Evolutionary conservation across 148 eudicot genomes (phyloP).

Genomic region (Rhododendron mucronatum): DNA sequence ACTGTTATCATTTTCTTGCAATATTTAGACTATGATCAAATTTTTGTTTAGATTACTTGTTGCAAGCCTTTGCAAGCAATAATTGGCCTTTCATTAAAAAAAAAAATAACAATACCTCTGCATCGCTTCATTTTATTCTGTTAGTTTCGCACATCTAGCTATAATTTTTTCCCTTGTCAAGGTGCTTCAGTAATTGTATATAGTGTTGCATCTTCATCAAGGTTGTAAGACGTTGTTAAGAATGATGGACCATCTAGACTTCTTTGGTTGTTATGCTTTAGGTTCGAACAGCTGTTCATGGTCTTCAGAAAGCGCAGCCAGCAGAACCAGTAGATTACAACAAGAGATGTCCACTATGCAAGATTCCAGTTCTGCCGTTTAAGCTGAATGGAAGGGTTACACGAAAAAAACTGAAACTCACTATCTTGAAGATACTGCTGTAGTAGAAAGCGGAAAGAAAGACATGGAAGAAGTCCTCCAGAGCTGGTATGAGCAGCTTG

Average conservation of each 20-base stretch:
- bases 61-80: slow-evolving; percentile 2
- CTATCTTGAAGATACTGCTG: slow-evolving; percentile 66
- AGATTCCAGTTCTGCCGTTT: slow-evolving; percentile 54
- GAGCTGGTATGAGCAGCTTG: slow-evolving; percentile 50
- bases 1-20: neutral
- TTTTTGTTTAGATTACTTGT: neutral
- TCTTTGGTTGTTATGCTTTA: slow-evolving; percentile 10
- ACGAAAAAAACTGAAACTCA: slow-evolving; percentile 63
- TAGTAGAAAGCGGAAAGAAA: slow-evolving; percentile 79
- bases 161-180: neutral
- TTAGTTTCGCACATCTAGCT: neutral
- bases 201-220: neutral
- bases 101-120: neutral
- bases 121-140: neutral
- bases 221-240: neutral
- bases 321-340: slow-evolving; percentile 61
- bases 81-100: neutral
- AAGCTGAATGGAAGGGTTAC: slow-evolving; percentile 69
- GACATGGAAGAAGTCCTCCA: slow-evolving; percentile 65
- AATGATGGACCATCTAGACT: neutral
- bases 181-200: neutral
- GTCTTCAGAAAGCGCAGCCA: slow-evolving; percentile 67
- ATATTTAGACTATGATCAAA: neutral
- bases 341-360: slow-evolving; percentile 86
- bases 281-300: slow-evolving; percentile 80